These are phyloP conservation scores for Gymnopilus dilepis DNA, from an alignment of 768 basidiomycete genomes.

Conservation along the genomic window DNA sequence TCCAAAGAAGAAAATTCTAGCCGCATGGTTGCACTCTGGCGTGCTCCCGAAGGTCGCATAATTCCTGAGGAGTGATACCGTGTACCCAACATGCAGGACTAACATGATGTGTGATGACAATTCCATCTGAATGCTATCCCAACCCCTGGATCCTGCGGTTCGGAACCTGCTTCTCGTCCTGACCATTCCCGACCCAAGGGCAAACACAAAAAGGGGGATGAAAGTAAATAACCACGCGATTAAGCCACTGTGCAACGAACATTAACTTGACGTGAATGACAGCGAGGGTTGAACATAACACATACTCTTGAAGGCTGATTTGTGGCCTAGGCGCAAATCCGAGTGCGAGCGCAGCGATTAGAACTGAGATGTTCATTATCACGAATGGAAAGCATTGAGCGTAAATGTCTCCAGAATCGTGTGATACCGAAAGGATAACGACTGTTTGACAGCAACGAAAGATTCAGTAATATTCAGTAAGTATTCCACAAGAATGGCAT, in stretches of 20 bases:
- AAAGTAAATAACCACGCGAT: no score
- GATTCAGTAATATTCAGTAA: background rate
- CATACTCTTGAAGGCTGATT: constrained; percentile 5
- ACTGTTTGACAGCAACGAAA: background rate
- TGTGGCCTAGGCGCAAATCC: background rate
- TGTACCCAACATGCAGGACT: background rate
- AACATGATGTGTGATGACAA: background rate
- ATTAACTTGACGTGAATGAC: no score
- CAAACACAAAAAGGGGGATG: no score
- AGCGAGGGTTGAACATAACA: no score
- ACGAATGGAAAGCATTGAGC: constrained; percentile 5
- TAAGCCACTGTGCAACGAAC: no score
- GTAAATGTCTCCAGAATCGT: background rate
- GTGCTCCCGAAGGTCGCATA: background rate
- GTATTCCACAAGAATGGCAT: no score
- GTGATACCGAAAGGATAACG: background rate
- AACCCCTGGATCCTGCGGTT: no score
- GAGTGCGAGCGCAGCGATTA: constrained; percentile 1
- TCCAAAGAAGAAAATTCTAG: background rate
- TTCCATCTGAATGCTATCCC: no score
- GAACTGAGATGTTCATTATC: background rate
- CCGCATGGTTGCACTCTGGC: background rate
- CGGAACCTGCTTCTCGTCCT: no score
- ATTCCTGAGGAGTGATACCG: background rate
- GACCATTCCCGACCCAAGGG: no score